Evolutionary conservation across 805 yeast species (phyloP).

Genomic region (Candida railenensis): DNA sequence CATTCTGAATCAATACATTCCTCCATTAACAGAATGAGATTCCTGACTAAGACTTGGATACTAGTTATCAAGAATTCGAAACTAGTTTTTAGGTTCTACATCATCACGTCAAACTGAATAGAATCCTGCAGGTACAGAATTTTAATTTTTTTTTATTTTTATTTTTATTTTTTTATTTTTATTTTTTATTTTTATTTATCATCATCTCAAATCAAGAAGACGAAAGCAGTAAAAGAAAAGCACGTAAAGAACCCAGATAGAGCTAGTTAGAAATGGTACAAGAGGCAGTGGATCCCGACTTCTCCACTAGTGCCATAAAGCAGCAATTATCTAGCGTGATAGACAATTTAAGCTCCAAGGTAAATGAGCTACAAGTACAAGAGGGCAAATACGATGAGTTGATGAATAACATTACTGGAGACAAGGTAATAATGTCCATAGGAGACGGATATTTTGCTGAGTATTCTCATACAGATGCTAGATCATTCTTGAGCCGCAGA

Average conservation of each 20-base stretch:
- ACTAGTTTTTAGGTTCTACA: too few species aligned
- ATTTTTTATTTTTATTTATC: neutral
- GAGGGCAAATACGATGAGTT: slow-evolving; percentile 5
- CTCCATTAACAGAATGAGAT: too few species aligned
- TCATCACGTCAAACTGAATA: too few species aligned
- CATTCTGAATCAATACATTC: too few species aligned
- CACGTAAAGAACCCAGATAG: neutral
- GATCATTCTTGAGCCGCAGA: slow-evolving; percentile 23
- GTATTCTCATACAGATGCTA: slow-evolving; percentile 27
- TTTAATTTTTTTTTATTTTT: too few species aligned
- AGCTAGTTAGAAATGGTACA: neutral
- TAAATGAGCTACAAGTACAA: slow-evolving; percentile 8
- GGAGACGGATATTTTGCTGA: slow-evolving; percentile 45
- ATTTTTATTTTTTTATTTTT: neutral
- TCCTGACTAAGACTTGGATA: too few species aligned
- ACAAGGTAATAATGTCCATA: slow-evolving; percentile 25
- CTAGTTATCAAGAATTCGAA: too few species aligned
- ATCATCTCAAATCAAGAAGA: neutral
- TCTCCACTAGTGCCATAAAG: slow-evolving; percentile 2
- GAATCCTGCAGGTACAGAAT: neutral
- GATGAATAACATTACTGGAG: slow-evolving; percentile 6
- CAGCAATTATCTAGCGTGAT: slow-evolving; percentile 5
- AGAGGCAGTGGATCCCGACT: slow-evolving; percentile 4
- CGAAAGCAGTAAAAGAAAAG: neutral
- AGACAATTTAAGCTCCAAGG: slow-evolving; percentile 3